Evolutionary conservation across 192 early-diverging fungal species (phyloP), one percentile per base, ranked within the genome.

Genomic region (Linnemannia exigua): DNA sequence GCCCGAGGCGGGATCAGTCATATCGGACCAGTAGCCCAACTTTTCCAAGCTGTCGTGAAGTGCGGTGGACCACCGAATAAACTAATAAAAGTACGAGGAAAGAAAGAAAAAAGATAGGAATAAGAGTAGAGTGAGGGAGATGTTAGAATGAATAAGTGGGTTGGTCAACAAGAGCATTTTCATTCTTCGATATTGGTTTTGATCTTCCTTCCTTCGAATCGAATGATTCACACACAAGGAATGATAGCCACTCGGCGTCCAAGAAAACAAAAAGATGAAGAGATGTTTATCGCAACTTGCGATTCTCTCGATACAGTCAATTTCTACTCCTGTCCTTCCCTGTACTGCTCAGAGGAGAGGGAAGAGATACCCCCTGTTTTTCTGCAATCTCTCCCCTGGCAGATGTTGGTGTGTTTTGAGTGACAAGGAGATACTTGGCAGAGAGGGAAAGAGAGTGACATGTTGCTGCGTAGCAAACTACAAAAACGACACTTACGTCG

Each of bases 1-100:
- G 8, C 97, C 97, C 22, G 96, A 96, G 61, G 95, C 95, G 25
- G 97, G 97, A 81, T 99, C 97, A 47, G 96, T 97, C 52, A 97
- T 85, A 87, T 99, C 97, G 0, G 95, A 95, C 97, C 97, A 98
- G 90, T 93, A 90, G 9, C 94, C 95, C 38, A 84, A 72, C 25
- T 87, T 74, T 50, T 88, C 85, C 36, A 97, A 83, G 8, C 89
- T 82, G 9, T 88, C 61, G 38, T 94, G 90, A 5, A 96, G 77
- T 22, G 86, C 82, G 52, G 89, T 90, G 28, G 92, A 94, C 94
- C 95, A 96, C 25, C 89, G 81, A 70, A 95, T 90, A 85, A 97
- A 96, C 92, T 95, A 31, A 37, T 14, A 12, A 44, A 76, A 54
- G 9, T 16, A 37, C 50, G 3, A 52, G 51, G 22, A 19, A 5